These are phyloP conservation scores for Daldinia concentrica DNA, from an alignment of 495 filamentous ascomycete genomes.

Conservation along the genomic window DNA sequence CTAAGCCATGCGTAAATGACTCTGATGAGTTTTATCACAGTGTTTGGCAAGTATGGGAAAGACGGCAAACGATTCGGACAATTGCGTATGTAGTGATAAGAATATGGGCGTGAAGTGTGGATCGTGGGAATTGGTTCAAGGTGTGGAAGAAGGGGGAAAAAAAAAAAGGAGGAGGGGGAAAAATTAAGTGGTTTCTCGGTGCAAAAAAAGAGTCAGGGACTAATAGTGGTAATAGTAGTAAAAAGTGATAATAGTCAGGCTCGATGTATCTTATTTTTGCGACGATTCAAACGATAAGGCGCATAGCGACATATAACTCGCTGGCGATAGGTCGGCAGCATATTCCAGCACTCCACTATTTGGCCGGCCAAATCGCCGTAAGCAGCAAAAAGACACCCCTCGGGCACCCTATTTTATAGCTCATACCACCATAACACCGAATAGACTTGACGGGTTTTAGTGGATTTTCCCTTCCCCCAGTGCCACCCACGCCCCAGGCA, in stretches of 20 bases:
- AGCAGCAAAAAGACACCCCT: constrained; percentile 41
- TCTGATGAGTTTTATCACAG: neutral
- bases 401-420: constrained; percentile 47
- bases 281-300: constrained; percentile 29
- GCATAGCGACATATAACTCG: constrained; percentile 42
- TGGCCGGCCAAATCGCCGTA: constrained; percentile 64
- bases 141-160: constrained; percentile 3
- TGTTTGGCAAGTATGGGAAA: neutral
- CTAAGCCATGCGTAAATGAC: neutral
- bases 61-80: neutral
- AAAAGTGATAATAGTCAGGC: neutral
- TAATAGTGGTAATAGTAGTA: neutral
- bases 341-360: constrained; percentile 58
- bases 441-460: constrained; percentile 26
- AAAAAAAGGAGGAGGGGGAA: neutral
- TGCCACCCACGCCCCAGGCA: constrained; percentile 32
- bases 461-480: constrained; percentile 34
- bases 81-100: constrained; percentile 11
- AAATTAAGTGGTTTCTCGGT: constrained; percentile 20
- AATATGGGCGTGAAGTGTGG: constrained; percentile 22
- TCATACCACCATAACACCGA: constrained; percentile 48
- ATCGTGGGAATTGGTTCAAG: constrained; percentile 22
- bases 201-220: constrained; percentile 24
- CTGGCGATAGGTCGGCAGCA: constrained; percentile 47
- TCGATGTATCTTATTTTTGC: neutral